Evolutionary conservation across 306 rosid species (phyloP), one percentile per base, ranked within the genome.

Genomic region (Fragaria iinumae): DNA sequence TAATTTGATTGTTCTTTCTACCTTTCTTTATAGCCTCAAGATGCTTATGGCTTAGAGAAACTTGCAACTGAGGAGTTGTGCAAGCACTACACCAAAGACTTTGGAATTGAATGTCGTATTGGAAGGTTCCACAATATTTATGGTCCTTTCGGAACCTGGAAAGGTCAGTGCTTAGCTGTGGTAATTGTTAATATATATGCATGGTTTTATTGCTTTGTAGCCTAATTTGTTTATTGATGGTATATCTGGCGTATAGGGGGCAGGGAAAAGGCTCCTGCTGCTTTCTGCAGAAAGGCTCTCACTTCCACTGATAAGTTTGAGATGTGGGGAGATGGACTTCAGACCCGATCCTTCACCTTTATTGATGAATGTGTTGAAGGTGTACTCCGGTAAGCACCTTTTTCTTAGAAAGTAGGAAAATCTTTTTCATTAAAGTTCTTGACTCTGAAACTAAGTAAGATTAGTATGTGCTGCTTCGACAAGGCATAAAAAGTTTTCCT

Each of bases 291-390:
- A 13, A 95, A 95, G 89, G 65, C 97, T 1, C 67, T 87, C 57
- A 95, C 97, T 68, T 82, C 99, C 60, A 80, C 87, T 3, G 96
- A 90, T 57, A 91, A 83, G 77, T 95, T 95, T 84, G 99, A 95
- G 91, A 95, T 92, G 99, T 95, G 99, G 99, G 99, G 99, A 69
- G 99, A 95, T 86, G 99, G 99, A 76, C 86, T 86, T 49, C 99
- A 95, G 84, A 95, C 99, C 39, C 80, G 99, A 78, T 95, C 99
- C 50, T 95, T 95, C 87, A 95, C 99, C 81, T 95, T 92, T 83
- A 95, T 95, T 77, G 99, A 95, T 77, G 99, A 95, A 83, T 95
- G 99, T 83, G 99, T 95, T 56, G 99, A 95, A 85, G 99, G 99
- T 45, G 99, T 95, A 4, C 97, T 92, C n/a, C 83, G 99, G 99